These are phyloP conservation scores for Malassezia psittaci DNA, from an alignment of 1,284 basidiomycete genomes.

Conservation along the genomic window DNA sequence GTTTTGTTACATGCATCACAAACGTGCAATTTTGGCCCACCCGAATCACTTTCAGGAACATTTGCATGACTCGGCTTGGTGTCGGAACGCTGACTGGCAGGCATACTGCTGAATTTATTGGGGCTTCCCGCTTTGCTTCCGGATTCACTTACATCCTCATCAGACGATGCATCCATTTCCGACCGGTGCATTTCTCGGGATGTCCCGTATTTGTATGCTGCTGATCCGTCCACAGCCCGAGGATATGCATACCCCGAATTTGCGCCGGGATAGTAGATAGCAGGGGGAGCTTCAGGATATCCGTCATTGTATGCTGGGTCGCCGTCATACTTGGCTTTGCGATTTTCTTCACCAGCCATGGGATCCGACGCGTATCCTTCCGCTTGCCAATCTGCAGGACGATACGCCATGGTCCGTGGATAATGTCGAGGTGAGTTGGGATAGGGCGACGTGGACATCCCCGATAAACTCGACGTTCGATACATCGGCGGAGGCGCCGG, in stretches of 20 bases:
- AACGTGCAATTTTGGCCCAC: conserved; percentile 44
- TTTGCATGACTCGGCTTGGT: conserved; percentile 17
- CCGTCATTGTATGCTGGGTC: conserved; percentile 1
- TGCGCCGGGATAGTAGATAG: conserved; percentile 1
- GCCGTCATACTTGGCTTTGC: conserved; percentile 10
- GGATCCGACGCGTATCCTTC: not conserved
- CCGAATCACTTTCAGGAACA: conserved; percentile 40
- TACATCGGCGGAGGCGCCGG: not conserved
- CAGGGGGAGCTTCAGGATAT: conserved; percentile 1
- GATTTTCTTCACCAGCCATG: not conserved
- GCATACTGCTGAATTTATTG: not conserved
- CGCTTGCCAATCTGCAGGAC: not conserved
- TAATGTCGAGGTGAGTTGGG: not conserved
- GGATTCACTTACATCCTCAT: conserved; percentile 7
- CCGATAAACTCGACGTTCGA: not conserved
- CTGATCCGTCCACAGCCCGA: not conserved
- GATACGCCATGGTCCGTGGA: not conserved
- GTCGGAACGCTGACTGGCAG: conserved; percentile 14
- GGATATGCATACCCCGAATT: not conserved
- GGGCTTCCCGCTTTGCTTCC: not conserved
- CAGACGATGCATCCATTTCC: conserved; percentile 11
- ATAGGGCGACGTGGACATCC: not conserved
- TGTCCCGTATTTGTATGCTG: conserved; percentile 11
- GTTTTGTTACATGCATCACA: conserved; percentile 44
- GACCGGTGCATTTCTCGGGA: too few species aligned